A percentile compares a stretch with the other conserved stretches of the same genome.
phyloP scores from a whole-genome alignment of 2,329 filamentous ascomycete species.

The Colletotrichum liriopes region DNA sequence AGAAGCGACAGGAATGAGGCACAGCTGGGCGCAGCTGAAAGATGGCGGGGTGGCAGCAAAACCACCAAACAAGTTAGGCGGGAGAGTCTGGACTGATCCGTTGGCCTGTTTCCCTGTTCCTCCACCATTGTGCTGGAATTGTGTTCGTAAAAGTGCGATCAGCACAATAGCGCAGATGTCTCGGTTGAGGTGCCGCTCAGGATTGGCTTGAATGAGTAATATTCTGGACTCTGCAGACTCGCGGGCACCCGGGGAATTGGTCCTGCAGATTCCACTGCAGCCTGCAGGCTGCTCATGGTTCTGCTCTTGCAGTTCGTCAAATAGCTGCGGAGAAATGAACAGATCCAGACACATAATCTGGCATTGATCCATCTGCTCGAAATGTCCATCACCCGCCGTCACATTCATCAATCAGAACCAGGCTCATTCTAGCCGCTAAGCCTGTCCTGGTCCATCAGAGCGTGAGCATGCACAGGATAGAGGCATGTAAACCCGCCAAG shows the following conservation, averaged over 20 bases:
- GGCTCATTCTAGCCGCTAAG: conserved; percentile 12
- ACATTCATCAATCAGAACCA: conserved; percentile 6
- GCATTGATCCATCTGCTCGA: conserved; percentile 8
- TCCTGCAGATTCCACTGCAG: conserved; percentile 18
- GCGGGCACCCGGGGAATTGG: conserved; percentile 2
- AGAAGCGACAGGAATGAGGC: conserved; percentile 15
- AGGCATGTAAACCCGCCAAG: no score
- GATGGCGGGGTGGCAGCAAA: neutral
- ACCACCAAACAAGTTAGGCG: neutral
- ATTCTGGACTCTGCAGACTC: neutral
- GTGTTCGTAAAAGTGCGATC: neutral
- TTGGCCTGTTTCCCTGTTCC: neutral
- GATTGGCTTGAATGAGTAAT: neutral
- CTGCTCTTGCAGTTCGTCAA: conserved; percentile 2
- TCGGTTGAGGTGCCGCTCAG: neutral
- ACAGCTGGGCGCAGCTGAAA: conserved; percentile 5
- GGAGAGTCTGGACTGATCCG: neutral
- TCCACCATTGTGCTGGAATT: neutral
- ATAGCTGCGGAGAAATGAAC: neutral
- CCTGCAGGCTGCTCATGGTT: neutral
- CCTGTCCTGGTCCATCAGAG: conserved; percentile 26
- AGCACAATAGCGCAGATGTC: neutral
- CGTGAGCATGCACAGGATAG: neutral
- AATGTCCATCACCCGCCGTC: conserved; percentile 8
- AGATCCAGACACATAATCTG: neutral